Evolutionary conservation across 202 grass and related monocot genomes (phyloP).

Genomic region (Zizania palustris): DNA sequence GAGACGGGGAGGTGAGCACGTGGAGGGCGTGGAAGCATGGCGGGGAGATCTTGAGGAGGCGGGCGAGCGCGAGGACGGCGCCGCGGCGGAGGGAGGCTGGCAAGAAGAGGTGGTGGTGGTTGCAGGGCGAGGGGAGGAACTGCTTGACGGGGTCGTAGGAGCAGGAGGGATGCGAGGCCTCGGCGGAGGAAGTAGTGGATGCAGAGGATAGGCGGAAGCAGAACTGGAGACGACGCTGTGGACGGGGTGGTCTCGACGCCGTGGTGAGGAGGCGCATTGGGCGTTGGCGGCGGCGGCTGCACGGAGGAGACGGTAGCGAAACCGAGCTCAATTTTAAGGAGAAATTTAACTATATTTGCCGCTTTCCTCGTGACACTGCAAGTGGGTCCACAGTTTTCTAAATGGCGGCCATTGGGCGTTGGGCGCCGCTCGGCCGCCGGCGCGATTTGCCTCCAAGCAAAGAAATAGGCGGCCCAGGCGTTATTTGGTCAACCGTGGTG

Average conservation of each 20-base stretch:
- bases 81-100: constrained; percentile 55
- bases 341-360: no score
- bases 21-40: constrained; percentile 52
- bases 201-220: constrained; percentile 5
- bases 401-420: no score
- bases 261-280: constrained; percentile 49
- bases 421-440: no score
- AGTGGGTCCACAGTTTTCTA: no score
- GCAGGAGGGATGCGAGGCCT: neutral
- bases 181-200: neutral
- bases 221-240: neutral
- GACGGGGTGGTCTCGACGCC: constrained; percentile 32
- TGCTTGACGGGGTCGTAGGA: constrained; percentile 55
- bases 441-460: no score
- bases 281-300: constrained; percentile 20
- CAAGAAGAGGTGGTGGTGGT: constrained; percentile 37
- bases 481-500: no score
- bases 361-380: no score
- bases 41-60: constrained; percentile 56
- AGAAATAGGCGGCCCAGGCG: no score
- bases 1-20: constrained; percentile 34
- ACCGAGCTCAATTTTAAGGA: neutral
- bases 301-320: neutral
- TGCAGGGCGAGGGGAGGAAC: constrained; percentile 49
- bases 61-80: constrained; percentile 50